Base-by-base conservation (phyloP, 192 early-diverging fungal species). In the Martensiomyces pterosporus region DNA sequence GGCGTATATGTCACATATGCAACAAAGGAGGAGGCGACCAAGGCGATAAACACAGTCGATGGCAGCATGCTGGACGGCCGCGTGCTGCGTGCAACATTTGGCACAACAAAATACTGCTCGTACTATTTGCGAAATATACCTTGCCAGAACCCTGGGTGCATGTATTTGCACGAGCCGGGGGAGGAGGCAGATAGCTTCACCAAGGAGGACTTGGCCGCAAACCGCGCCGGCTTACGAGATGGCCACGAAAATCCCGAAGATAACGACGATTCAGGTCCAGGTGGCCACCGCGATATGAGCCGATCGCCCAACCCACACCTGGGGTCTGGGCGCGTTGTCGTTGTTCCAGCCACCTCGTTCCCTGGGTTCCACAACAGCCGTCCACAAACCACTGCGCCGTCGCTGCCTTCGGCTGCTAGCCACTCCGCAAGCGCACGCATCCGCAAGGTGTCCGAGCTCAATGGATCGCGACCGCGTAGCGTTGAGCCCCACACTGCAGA, bases 81-180 rank as follows among this genome's bases (percentile, higher is more conserved):
- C 42, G 77, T 88, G 26, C 55, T 99, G 23, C 82, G 90, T 81
- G 97, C 93, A 9, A 93, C 93, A 0, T 93, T 89, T 75, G 97
- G 97, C 16, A 93, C 94, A 7, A 99, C 97, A 27, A 97, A 97
- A 61, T 99, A 99, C 74, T 99, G 97, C 57, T 87, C 93, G 4
- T 93, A 90, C 64, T 99, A 91, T 61, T 68, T 99, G 47, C 87
- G 92, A 24, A 86, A 83, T 57, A 87, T 92, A 53, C 60, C 80
- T 4, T 99, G 97, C 67, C 92, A 90, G 58, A 97, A 95, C 63
- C 85, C 89, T 2, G 83, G 80, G 13, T 99, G 97, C 63, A 92
- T 93, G 82, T 97, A 92, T 65, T 60, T 99, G 45, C 97, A 99
- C 71, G 91, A 94, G 62, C 82, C 84, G 19, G 90, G 91, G 6